phyloP scores from a whole-genome alignment of 1,139 yeast species.

The Arxiozyma slooffiae region DNA sequence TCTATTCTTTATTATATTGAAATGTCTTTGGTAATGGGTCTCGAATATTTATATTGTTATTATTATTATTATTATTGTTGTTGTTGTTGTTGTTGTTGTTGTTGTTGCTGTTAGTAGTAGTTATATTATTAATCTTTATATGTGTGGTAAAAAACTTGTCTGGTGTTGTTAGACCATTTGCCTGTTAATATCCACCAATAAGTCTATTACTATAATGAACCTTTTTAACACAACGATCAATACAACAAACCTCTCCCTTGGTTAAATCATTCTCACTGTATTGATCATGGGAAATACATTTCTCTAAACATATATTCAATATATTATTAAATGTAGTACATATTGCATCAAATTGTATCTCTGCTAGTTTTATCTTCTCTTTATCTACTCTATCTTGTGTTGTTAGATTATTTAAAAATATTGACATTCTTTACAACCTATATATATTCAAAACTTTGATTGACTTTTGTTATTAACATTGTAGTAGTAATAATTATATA shows the following conservation, averaged over 20 bases:
- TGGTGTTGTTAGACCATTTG: slow-evolving; percentile 23
- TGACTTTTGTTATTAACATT: too few species aligned
- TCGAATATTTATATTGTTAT: background rate
- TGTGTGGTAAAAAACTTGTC: slow-evolving; percentile 21
- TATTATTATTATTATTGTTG: background rate
- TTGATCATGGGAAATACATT: slow-evolving; percentile 60
- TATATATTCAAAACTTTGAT: background rate
- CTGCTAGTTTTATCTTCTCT: slow-evolving; percentile 60
- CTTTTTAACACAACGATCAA: slow-evolving; percentile 71
- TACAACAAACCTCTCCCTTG: slow-evolving; percentile 67
- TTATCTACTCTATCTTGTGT: slow-evolving; percentile 41
- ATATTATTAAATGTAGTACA: slow-evolving; percentile 54
- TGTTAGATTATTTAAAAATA: slow-evolving; percentile 41
- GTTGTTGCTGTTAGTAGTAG: too few species aligned
- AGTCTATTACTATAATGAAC: slow-evolving; percentile 54
- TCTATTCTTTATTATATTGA: background rate
- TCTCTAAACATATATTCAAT: slow-evolving; percentile 47
- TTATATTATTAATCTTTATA: too few species aligned
- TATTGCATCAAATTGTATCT: slow-evolving; percentile 67
- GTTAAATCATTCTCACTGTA: slow-evolving; percentile 74
- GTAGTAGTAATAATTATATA: too few species aligned
- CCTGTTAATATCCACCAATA: slow-evolving; percentile 46
- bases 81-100: background rate
- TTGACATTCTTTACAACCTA: slow-evolving; percentile 41
- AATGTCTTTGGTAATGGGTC: background rate